Evolutionary conservation across 768 basidiomycete genomes (phyloP).

Genomic region (Lactarius sp.): DNA sequence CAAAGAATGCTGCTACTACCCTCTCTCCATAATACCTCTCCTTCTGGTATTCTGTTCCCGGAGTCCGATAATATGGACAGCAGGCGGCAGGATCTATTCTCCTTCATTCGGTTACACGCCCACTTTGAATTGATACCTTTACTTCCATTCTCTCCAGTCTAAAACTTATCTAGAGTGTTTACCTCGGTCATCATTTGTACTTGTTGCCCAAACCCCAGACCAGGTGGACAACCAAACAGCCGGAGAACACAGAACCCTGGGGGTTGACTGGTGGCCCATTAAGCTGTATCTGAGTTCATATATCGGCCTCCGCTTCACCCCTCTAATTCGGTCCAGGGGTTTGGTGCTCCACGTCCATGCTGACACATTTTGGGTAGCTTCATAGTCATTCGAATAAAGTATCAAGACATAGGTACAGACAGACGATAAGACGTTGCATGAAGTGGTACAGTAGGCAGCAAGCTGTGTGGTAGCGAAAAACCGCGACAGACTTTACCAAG

Average conservation of each 20-base stretch:
- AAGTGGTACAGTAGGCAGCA: not conserved
- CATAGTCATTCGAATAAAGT: not conserved
- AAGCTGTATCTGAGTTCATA: not conserved
- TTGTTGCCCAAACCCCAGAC: not conserved
- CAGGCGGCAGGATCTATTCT: not conserved
- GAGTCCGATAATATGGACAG: not conserved
- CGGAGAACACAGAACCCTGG: not conserved
- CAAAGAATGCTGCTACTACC: not conserved
- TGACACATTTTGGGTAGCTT: not conserved
- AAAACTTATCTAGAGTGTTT: not conserved
- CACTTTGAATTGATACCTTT: not conserved
- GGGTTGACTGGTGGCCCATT: not conserved
- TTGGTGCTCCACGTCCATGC: not conserved
- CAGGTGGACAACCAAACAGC: not conserved
- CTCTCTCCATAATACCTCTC: not conserved
- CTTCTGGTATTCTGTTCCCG: not conserved
- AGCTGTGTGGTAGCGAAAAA: conserved; percentile 24
- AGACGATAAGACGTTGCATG: not conserved
- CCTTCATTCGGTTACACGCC: not conserved
- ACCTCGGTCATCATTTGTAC: not conserved
- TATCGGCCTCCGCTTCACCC: not conserved
- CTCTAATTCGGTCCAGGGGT: not conserved
- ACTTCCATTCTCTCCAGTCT: no score
- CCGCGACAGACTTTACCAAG: conserved; percentile 17
- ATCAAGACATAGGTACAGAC: not conserved